A percentile compares a stretch with the other conserved stretches of the same genome.
These are phyloP conservation scores for Coemansia sp. DNA, from an alignment of 192 early-diverging fungal species.

Conservation along the genomic window DNA sequence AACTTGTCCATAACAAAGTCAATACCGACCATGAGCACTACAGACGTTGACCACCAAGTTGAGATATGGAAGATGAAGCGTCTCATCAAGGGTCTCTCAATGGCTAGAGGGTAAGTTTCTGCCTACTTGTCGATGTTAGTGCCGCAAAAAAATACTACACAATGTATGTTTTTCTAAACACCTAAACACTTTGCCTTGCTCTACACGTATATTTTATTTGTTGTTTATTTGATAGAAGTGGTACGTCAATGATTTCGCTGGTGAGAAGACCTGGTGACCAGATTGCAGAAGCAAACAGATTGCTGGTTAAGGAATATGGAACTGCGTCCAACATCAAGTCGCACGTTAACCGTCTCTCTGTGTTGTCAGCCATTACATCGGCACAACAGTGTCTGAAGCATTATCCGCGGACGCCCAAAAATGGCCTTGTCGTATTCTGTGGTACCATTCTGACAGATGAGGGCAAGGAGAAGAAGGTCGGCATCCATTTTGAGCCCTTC, in stretches of 20 bases:
- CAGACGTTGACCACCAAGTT: conserved; percentile 73
- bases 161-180: not conserved
- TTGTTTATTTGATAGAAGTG: conserved; percentile 63
- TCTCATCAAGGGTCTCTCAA: conserved; percentile 88
- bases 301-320: conserved; percentile 95
- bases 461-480: conserved; percentile 96
- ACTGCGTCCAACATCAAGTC: conserved; percentile 99
- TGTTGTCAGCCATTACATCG: conserved; percentile 92
- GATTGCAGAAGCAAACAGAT: conserved; percentile 76
- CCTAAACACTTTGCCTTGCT: not conserved
- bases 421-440: conserved; percentile 91
- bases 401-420: conserved; percentile 82
- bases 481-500: conserved; percentile 94
- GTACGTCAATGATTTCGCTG: conserved; percentile 97
- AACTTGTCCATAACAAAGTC: not conserved
- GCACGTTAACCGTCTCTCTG: conserved; percentile 93
- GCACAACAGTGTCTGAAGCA: conserved; percentile 93
- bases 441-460: conserved; percentile 95
- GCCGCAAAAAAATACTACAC: not conserved
- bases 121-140: not conserved
- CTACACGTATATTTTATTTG: not conserved
- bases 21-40: conserved; percentile 12
- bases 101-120: conserved; percentile 74
- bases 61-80: conserved; percentile 95
- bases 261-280: conserved; percentile 88